These are phyloP conservation scores for Tuber microsphaerosporum DNA, from an alignment of 495 filamentous ascomycete genomes.

Conservation along the genomic window DNA sequence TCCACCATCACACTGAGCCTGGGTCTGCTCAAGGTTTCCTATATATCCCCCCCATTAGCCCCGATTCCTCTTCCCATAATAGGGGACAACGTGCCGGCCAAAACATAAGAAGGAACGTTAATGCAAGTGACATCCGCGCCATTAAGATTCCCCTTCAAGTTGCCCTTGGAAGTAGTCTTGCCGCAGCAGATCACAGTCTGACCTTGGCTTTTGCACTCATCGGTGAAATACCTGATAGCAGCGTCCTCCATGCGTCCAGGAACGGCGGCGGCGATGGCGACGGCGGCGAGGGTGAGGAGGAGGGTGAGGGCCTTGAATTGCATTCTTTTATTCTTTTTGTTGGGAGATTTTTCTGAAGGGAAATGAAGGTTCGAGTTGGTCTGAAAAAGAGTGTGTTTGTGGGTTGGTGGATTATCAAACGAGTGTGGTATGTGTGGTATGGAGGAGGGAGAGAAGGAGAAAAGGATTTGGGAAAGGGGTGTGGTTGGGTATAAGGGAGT, in stretches of 20 bases:
- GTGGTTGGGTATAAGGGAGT: background rate
- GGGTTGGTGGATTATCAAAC: background rate
- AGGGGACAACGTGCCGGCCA: background rate
- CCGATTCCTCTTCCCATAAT: background rate
- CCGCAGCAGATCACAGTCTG: background rate
- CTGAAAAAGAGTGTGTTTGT: background rate
- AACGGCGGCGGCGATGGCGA: background rate
- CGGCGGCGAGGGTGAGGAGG: background rate
- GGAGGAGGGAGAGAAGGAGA: background rate
- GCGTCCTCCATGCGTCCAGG: background rate
- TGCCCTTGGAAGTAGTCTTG: background rate
- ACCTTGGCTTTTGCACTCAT: background rate
- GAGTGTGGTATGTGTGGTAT: background rate
- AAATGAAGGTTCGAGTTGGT: background rate
- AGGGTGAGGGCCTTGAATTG: background rate
- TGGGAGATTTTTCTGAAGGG: background rate
- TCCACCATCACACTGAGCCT: background rate
- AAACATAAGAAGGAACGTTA: background rate
- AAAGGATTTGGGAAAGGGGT: background rate
- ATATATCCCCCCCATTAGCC: background rate
- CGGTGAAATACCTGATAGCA: background rate
- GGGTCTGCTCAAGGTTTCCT: background rate
- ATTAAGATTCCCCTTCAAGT: background rate
- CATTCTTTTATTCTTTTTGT: slow-evolving; percentile 1
- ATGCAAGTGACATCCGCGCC: background rate